Base-by-base conservation (phyloP, 139 green algal genomes). In the Chlamydomonas urium region DNA sequence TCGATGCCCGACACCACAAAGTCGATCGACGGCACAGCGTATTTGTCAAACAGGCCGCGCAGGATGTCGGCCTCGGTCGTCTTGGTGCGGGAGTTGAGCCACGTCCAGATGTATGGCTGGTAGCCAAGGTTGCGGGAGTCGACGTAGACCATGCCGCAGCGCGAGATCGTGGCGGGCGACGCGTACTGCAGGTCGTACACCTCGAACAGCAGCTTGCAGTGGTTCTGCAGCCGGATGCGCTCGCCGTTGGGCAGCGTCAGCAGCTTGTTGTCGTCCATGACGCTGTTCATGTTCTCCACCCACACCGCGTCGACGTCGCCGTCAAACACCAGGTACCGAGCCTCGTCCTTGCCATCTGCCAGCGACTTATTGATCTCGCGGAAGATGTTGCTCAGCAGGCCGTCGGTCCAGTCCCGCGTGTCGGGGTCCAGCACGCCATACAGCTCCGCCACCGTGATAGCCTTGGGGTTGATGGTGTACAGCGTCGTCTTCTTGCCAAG, bases 221-320 rank as follows among this genome's bases (percentile, higher is more conserved):
- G 82, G 63, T 87, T 79, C 76, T 90, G 84, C 60, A 96, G 75
- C 0, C 87, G 79, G 73, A 96, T 96, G 65, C 90, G 85, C 80
- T 96, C 88, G 35, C 89, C 86, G 77, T 96, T 93, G 38, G 90
- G 87, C 71, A 96, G 83, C 31, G 88, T 93, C 38, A 96, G 82
- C 63, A 96, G 83, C 75, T 89, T 89, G 84, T 96, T 96, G 79
- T 96, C 90, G 75, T 96, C 90, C 90, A 96, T 94, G 5, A 93
- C 88, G 36, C 70, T 85, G 79, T 96, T 96, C 88, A 96, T 93
- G 81, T 94, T 93, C 79, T 96, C 90, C 66, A 96, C 89, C 90
- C 90, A 96, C 80, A 93, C 84, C 21, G 90, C 89, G 60, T 96
- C 90, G 38, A 93, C 88, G 68, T 94, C 89, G 37, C 88, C 90